A percentile compares a stretch with the other conserved stretches of the same genome.
These are phyloP conservation scores for Aspergillus pseudoglaucus DNA, from an alignment of 2,329 filamentous ascomycete genomes.

Conservation along the genomic window DNA sequence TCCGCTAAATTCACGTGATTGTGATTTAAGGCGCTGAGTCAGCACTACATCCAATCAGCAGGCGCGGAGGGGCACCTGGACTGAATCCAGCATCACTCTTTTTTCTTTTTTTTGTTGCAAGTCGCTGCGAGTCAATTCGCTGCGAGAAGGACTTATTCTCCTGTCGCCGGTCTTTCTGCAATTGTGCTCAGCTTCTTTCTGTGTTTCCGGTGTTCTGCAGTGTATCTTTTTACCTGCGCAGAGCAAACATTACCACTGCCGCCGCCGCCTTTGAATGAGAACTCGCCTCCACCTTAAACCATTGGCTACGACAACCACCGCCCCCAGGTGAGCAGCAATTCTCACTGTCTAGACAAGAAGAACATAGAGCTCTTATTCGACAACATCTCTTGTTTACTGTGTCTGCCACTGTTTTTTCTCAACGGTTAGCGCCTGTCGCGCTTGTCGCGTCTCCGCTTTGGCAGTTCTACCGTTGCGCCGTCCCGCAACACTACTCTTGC, in stretches of 20 bases:
- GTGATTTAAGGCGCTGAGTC: constrained; percentile 13
- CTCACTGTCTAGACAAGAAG: background rate
- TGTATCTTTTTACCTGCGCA: background rate
- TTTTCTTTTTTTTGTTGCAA: too few relatives aligned
- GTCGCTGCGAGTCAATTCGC: too few relatives aligned
- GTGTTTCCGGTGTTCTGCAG: background rate
- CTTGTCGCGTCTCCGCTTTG: constrained; percentile 11
- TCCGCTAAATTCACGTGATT: constrained; percentile 2
- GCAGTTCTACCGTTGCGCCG: constrained; percentile 2
- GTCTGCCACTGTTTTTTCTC: constrained; percentile 1
- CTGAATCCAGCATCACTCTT: constrained; percentile 14
- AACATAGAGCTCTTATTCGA: background rate
- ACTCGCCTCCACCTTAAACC: background rate
- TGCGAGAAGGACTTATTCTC: too few relatives aligned
- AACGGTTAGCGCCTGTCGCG: constrained; percentile 9
- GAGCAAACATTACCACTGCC: background rate
- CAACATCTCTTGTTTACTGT: too few relatives aligned
- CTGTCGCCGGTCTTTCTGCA: too few relatives aligned
- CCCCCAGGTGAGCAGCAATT: background rate
- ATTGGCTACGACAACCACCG: background rate
- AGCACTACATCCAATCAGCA: constrained; percentile 14
- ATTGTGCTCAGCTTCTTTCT: constrained; percentile 1
- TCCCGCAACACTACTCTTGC: constrained; percentile 1
- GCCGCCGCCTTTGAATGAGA: background rate
- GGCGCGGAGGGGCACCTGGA: constrained; percentile 12